These are phyloP conservation scores for Chalciporus piperatus DNA, from an alignment of 768 basidiomycete genomes.

Conservation along the genomic window DNA sequence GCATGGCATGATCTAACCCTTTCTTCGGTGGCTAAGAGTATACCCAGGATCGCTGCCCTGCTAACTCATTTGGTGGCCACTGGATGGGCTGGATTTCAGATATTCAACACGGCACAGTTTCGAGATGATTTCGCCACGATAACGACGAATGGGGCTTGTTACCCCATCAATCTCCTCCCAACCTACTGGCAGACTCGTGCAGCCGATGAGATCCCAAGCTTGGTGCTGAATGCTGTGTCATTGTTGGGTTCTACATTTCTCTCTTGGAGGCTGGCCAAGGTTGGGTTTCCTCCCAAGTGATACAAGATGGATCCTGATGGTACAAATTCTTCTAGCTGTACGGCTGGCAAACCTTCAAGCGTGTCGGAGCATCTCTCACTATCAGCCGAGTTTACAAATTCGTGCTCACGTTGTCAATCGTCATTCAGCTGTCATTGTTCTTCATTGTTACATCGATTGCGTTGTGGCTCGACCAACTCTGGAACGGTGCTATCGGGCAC, in stretches of 20 bases:
- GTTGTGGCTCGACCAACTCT: slow-evolving; percentile 76
- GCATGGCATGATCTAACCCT: not conserved
- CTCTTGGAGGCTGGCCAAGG: slow-evolving; percentile 76
- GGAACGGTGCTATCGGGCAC: slow-evolving; percentile 60
- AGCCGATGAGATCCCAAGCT: slow-evolving; percentile 59
- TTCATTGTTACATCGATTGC: slow-evolving; percentile 69
- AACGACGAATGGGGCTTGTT: slow-evolving; percentile 66
- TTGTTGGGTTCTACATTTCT: slow-evolving; percentile 60
- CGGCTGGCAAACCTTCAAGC: slow-evolving; percentile 88
- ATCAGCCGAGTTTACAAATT: slow-evolving; percentile 77
- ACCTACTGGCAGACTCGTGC: slow-evolving; percentile 62
- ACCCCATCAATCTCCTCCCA: slow-evolving; percentile 51
- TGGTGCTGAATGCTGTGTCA: slow-evolving; percentile 60
- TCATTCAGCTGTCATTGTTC: slow-evolving; percentile 74
- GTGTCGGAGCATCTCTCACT: slow-evolving; percentile 69
- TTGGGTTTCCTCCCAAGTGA: slow-evolving; percentile 23
- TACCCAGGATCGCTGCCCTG: slow-evolving; percentile 54
- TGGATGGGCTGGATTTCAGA: slow-evolving; percentile 69
- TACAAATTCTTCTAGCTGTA: slow-evolving; percentile 44
- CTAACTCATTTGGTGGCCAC: slow-evolving; percentile 73
- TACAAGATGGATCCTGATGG: not conserved
- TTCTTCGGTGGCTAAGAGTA: not conserved
- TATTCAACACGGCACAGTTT: slow-evolving; percentile 58
- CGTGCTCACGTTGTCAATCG: slow-evolving; percentile 66
- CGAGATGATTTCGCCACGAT: slow-evolving; percentile 51